Evolutionary conservation across 148 eudicot genomes (phyloP), one percentile per base, ranked within the genome.

Genomic region (Cornus florida): DNA sequence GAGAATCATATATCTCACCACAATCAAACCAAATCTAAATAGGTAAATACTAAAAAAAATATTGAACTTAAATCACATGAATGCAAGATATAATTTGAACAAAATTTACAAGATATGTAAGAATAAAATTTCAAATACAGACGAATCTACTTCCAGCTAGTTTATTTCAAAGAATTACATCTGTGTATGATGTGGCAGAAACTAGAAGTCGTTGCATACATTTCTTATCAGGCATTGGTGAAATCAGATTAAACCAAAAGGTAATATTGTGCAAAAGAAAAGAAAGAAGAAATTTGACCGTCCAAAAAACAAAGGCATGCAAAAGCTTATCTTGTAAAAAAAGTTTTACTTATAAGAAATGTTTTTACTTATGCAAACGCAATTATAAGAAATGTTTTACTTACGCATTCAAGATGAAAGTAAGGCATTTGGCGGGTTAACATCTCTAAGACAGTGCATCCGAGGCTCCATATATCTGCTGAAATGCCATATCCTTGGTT

Each of bases 401-500:
- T 20, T 85, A 94, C 98, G 62, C 78, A 69, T 80, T 92, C 97
- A 48, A 89, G 73, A 82, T 88, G 87, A 82, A 81, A 62, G 76
- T 94, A 94, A 13, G 98, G 98, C 78, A 94, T 84, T 67, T 85
- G 86, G 71, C 88, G 77, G 10, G 95, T 92, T 76, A 91, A 86
- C 97, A 94, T 94, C 93, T 94, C 98, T 74, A 94, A 78, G 62
- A 94, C 97, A 3, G 97, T 92, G 85, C 98, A 94, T 38, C 98
- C 98, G 75, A 94, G 97, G 84, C 98, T 94, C 98, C 97, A 94
- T 67, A 94, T 94, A 87, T 94, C 98, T 76, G 98, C 97, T 59
- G 95, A 83, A 82, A 83, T 89, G 66, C 98, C 98, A 91, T 92
- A 92, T 3, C 98, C 94, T 74, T 84, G 82, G 88, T 75, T 86